Conservation (phyloP, 1,139 yeast genomes). For the Pichia cactophila region DNA sequence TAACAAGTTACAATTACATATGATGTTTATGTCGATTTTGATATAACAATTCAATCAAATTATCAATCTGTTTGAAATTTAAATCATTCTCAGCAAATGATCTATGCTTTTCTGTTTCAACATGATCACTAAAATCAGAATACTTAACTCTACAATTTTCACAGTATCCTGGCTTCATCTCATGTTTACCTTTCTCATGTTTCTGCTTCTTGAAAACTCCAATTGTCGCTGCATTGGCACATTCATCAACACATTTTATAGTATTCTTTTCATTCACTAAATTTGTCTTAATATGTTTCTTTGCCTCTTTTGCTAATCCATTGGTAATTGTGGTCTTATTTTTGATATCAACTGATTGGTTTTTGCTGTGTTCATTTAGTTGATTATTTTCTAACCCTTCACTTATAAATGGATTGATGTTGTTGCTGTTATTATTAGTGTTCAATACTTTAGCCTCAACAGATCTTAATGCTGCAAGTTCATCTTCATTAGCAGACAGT, state of each 20-base stretch:
- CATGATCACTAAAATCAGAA: slow-evolving; percentile 73
- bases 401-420: slow-evolving; percentile 10
- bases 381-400: slow-evolving; percentile 5
- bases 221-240: slow-evolving; percentile 1
- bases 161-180: slow-evolving; percentile 58
- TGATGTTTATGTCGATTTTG: not conserved
- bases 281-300: not conserved
- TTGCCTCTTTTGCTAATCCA: not conserved
- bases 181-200: slow-evolving; percentile 15
- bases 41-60: slow-evolving; percentile 33
- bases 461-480: slow-evolving; percentile 15
- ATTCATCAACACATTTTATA: not conserved
- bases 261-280: not conserved
- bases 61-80: slow-evolving; percentile 74
- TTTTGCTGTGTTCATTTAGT: not conserved
- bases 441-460: slow-evolving; percentile 11
- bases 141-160: slow-evolving; percentile 90
- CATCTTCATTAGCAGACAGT: slow-evolving; percentile 9
- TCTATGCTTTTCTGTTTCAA: slow-evolving; percentile 62
- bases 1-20: not conserved
- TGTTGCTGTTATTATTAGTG: not conserved
- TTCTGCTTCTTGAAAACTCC: slow-evolving; percentile 9
- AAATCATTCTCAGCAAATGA: slow-evolving; percentile 67
- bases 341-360: not conserved
- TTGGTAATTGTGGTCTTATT: not conserved